These are phyloP conservation scores for Aureoboletus auriporus DNA, from an alignment of 768 basidiomycete species.

Conservation along the genomic window DNA sequence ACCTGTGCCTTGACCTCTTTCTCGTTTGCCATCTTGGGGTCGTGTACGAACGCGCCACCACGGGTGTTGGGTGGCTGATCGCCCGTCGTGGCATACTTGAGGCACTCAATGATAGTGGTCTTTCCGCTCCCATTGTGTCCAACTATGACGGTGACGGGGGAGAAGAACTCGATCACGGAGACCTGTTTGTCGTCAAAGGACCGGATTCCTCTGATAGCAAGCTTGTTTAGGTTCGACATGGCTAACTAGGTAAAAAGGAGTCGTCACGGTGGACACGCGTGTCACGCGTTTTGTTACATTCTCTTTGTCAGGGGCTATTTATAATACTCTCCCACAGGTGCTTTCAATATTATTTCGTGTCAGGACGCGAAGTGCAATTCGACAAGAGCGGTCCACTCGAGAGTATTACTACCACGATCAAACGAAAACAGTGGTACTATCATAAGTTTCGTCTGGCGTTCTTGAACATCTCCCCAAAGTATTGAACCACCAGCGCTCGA, in stretches of 20 bases:
- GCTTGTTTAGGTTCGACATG: conserved; percentile 87
- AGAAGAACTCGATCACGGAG: conserved; percentile 93
- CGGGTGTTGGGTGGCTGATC: conserved; percentile 97
- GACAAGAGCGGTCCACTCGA: too few relatives aligned
- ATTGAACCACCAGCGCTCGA: too few relatives aligned
- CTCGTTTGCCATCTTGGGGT: conserved; percentile 99
- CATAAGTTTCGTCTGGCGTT: too few relatives aligned
- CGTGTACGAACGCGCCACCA: conserved; percentile 97
- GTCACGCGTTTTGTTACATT: conserved; percentile 2
- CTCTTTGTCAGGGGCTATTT: too few relatives aligned
- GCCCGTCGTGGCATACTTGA: conserved; percentile 98
- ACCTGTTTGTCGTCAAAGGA: conserved; percentile 96
- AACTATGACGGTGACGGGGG: conserved; percentile 96
- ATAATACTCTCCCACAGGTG: too few relatives aligned
- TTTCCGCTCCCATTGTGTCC: conserved; percentile 99
- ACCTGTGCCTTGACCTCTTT: conserved; percentile 99
- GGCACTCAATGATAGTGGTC: conserved; percentile 98
- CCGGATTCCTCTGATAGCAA: conserved; percentile 90
- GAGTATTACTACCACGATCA: too few relatives aligned
- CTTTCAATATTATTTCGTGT: too few relatives aligned
- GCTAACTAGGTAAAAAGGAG: not conserved
- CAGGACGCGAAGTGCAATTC: too few relatives aligned
- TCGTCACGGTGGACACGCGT: not conserved
- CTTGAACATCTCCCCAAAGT: too few relatives aligned
- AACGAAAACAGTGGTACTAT: too few relatives aligned